phyloP scores from a whole-genome alignment of 164 flowering plant genomes.

The Cinnamomum micranthum region DNA sequence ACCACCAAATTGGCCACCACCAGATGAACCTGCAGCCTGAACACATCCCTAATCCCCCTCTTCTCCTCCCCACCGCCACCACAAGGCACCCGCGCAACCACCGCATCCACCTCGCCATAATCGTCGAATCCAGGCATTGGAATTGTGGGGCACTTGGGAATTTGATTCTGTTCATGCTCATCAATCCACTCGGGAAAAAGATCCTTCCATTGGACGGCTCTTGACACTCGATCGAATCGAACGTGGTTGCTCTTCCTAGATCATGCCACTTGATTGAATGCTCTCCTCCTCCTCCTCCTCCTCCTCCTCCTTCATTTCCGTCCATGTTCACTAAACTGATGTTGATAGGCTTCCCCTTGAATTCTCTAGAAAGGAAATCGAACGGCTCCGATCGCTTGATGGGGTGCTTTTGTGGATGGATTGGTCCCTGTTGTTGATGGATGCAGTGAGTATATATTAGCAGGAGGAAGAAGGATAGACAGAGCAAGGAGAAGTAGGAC shows the following conservation, averaged over 20 bases:
- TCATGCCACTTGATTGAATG: neutral
- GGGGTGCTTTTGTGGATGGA: neutral
- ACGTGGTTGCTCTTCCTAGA: slow-evolving; percentile 23
- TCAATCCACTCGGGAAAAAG: slow-evolving; percentile 78
- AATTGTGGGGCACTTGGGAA: slow-evolving; percentile 50
- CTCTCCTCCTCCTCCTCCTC: slow-evolving; percentile 4
- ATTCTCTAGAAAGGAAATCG: slow-evolving; percentile 10
- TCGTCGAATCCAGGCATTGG: slow-evolving; percentile 55
- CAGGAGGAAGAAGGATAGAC: slow-evolving; percentile 15
- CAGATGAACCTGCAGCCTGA: slow-evolving; percentile 62
- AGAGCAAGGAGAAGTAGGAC: slow-evolving; percentile 12
- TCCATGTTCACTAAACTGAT: slow-evolving; percentile 37
- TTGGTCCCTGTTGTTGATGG: neutral
- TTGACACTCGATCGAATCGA: slow-evolving; percentile 38
- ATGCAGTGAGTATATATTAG: slow-evolving; percentile 1
- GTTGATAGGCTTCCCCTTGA: slow-evolving; percentile 17
- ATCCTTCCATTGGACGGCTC: slow-evolving; percentile 39
- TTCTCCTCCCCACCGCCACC: slow-evolving; percentile 9
- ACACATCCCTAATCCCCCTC: slow-evolving; percentile 54
- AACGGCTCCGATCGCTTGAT: neutral
- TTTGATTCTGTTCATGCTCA: slow-evolving; percentile 31
- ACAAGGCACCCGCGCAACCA: slow-evolving; percentile 59
- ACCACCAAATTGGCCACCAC: slow-evolving; percentile 61
- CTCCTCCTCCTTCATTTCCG: slow-evolving; percentile 9
- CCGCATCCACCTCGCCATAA: slow-evolving; percentile 43